Evolutionary conservation across 345 rosid genomes (phyloP), one percentile per base, ranked within the genome.

Genomic region (Eucalyptus victrix): DNA sequence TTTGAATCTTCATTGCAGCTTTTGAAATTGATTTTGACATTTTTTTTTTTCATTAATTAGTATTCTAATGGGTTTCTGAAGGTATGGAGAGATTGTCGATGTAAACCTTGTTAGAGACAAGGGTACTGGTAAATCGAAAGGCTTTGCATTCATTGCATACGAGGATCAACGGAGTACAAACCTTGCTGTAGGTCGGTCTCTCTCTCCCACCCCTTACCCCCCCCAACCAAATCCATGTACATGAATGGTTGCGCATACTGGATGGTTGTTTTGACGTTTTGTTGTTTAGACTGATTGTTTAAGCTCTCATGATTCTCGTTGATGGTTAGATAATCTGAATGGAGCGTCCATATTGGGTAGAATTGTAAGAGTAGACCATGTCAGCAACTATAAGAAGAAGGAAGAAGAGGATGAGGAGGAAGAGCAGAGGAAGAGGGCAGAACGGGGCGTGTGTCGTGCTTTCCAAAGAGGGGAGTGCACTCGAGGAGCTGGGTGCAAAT

Each of bases 381-480:
- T 93, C 58, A 92, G 91, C 56, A 90, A 93, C 50, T 97, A 97
- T 93, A 92, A 88, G 87, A 98, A 96, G 96, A 94, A 90, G 90
- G 98, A 98, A 91, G 98, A 97, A 80, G 98, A 97, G 81, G 99
- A 96, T 90, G 99, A 97, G 88, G 98, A 96, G 90, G 94, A 91
- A 9, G 91, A 49, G 69, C 94, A 60, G 87, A 92, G 90, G 89
- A 96, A 95, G 91, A 95, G 98, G 93, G 99, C 95, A 93, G 99
- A 96, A 30, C 94, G 98, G 45, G 99, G 99, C 49, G 98, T 97
- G 8, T 97, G 99, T 89, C 95, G 95, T 89, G 97, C 99, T 91
- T 97, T 97, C 91, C 99, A 97, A 93, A 96, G 93, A 91, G 99
- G 99, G 86, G 98, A 97, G 92, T 97, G 99, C 89, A 95, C 97